Conservation (phyloP, 495 filamentous ascomycete species). For the Penicillium cinerascens region DNA sequence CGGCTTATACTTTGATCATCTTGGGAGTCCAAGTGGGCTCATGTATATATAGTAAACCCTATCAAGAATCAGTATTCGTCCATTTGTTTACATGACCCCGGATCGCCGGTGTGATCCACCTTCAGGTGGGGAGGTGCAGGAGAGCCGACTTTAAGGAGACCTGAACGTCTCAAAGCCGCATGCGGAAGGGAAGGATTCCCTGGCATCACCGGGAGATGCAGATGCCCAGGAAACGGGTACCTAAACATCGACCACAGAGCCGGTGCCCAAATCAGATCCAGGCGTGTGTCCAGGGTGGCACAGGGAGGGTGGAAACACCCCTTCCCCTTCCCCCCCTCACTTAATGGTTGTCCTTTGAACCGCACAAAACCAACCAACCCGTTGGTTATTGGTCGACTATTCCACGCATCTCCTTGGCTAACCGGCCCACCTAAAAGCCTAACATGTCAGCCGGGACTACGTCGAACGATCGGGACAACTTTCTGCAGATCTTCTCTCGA, state of each 20-base stretch:
- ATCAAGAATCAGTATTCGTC: not conserved
- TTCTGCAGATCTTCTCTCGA: conserved; percentile 67
- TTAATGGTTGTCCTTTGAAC: conserved; percentile 11
- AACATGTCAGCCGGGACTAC: conserved; percentile 62
- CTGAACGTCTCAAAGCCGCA: not conserved
- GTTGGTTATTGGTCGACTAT: conserved; percentile 25
- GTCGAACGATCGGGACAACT: conserved; percentile 64
- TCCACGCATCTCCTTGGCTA: conserved; percentile 65
- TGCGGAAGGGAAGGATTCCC: not conserved
- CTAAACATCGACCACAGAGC: not conserved
- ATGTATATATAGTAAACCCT: not conserved
- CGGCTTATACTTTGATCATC: not conserved
- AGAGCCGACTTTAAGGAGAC: not conserved
- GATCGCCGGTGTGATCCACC: conserved; percentile 23
- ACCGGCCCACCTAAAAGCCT: conserved; percentile 70
- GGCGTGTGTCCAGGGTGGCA: conserved; percentile 16
- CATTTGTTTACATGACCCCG: conserved; percentile 14
- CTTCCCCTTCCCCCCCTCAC: conserved; percentile 4
- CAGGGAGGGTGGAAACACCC: conserved; percentile 1
- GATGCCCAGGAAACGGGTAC: conserved; percentile 7
- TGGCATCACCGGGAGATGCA: not conserved
- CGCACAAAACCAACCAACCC: not conserved
- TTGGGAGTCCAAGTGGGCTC: not conserved
- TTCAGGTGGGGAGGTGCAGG: conserved; percentile 11
- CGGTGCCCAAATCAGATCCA: conserved; percentile 16